These are phyloP conservation scores for Cantharellus cinnabarinus DNA, from an alignment of 768 basidiomycete genomes.

Conservation along the genomic window DNA sequence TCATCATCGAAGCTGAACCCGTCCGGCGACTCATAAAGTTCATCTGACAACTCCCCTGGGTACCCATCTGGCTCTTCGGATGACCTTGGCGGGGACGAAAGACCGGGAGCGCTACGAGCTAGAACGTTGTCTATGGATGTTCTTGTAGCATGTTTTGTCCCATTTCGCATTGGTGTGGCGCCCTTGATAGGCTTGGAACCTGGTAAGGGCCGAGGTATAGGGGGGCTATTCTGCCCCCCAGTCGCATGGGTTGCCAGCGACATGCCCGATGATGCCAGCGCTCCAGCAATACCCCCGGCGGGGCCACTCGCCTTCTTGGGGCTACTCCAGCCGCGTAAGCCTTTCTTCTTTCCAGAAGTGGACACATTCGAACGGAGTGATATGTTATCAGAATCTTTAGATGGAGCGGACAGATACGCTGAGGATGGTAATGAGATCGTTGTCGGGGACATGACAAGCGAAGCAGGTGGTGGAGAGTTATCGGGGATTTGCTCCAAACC, in stretches of 20 bases:
- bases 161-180: neutral
- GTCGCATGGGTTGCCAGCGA: neutral
- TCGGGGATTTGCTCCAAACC: too few relatives aligned
- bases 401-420: neutral
- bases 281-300: neutral
- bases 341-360: neutral
- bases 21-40: slow-evolving; percentile 14
- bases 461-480: too few relatives aligned
- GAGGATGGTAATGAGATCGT: neutral
- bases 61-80: neutral
- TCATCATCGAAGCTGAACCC: slow-evolving; percentile 30
- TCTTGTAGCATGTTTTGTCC: neutral
- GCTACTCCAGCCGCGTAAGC: neutral
- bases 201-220: neutral
- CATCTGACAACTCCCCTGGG: neutral
- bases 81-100: neutral
- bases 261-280: neutral
- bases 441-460: neutral
- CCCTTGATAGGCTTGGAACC: neutral
- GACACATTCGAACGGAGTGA: neutral
- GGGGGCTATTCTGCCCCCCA: neutral
- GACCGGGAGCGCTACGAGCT: neutral
- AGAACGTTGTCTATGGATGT: neutral
- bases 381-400: neutral
- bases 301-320: neutral